phyloP scores from a whole-genome alignment of 2,329 filamentous ascomycete genomes.

The Catunica adiposa region DNA sequence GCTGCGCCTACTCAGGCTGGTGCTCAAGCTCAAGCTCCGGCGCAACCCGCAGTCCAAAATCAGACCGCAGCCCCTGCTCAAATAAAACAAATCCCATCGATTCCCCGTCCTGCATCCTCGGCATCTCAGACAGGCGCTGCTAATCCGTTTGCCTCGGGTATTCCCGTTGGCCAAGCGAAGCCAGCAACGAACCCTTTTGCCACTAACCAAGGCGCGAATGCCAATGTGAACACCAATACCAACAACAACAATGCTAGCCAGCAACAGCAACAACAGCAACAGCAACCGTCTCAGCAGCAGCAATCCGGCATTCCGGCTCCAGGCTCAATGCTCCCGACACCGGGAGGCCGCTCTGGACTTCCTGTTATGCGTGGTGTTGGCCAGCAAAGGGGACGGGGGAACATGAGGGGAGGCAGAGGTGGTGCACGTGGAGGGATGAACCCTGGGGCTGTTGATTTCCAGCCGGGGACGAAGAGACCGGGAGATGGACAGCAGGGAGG shows the following conservation, averaged over 20 bases:
- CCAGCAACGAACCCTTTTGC: constrained; percentile 7
- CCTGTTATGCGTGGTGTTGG: constrained; percentile 28
- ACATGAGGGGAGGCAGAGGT: constrained; percentile 24
- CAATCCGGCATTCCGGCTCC: neutral
- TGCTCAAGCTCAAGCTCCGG: neutral
- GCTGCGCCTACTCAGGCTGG: neutral
- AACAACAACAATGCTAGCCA: constrained; percentile 2
- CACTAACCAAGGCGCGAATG: neutral
- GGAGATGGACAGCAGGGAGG: constrained; percentile 31
- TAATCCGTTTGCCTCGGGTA: constrained; percentile 5
- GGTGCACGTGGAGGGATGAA: constrained; percentile 30
- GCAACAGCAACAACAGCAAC: neutral
- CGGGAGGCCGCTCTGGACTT: constrained; percentile 19
- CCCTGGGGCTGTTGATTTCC: constrained; percentile 37
- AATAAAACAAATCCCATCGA: neutral
- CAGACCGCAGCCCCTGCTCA: neutral
- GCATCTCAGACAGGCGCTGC: neutral
- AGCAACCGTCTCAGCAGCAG: neutral
- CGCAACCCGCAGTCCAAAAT: neutral
- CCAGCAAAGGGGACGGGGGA: constrained; percentile 16
- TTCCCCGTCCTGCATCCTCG: neutral
- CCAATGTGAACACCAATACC: neutral
- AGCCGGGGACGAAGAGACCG: constrained; percentile 40
- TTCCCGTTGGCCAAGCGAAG: neutral
- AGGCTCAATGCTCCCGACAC: constrained; percentile 6